A percentile compares a stretch with the other conserved stretches of the same genome.
Conservation (phyloP, 805 yeast species). For the Lipomyces sp. region DNA sequence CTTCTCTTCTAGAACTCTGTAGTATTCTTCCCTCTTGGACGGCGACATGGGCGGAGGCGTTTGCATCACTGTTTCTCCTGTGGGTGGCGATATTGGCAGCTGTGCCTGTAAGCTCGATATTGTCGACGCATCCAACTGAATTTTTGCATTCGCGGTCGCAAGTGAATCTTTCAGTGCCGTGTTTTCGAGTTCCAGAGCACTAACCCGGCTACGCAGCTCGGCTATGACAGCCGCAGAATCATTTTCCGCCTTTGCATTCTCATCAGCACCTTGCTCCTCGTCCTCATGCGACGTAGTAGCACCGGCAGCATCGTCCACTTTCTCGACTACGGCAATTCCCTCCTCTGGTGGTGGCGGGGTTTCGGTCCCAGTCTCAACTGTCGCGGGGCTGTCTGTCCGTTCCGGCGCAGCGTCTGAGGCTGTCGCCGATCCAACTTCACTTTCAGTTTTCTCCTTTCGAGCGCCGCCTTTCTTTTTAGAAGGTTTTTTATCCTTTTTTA, state of each 20-base stretch:
- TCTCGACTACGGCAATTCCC: conserved; percentile 42
- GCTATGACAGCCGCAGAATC: conserved; percentile 23
- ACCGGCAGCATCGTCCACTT: conserved; percentile 52
- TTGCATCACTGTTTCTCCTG: conserved; percentile 1
- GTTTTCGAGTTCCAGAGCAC: conserved; percentile 24
- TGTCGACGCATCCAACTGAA: conserved; percentile 29
- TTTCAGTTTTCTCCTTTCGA: conserved; percentile 16
- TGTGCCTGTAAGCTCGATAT: conserved; percentile 13
- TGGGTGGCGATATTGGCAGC: background rate
- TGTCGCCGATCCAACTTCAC: conserved; percentile 8
- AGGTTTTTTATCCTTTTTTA: conserved; percentile 62
- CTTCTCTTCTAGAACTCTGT: conserved; percentile 30
- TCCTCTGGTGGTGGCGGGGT: conserved; percentile 42
- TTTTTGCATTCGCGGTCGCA: conserved; percentile 32
- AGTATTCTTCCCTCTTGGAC: conserved; percentile 18
- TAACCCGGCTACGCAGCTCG: conserved; percentile 11
- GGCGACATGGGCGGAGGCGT: background rate
- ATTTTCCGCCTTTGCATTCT: conserved; percentile 45
- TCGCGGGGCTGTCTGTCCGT: conserved; percentile 22
- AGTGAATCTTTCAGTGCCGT: conserved; percentile 32
- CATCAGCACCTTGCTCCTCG: conserved; percentile 39
- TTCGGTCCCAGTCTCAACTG: conserved; percentile 29
- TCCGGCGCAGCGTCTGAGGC: conserved; percentile 15
- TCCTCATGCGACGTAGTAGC: conserved; percentile 50
- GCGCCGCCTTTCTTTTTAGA: conserved; percentile 28